phyloP scores from a whole-genome alignment of 495 filamentous ascomycete species.

The Penicillium pancosmium region DNA sequence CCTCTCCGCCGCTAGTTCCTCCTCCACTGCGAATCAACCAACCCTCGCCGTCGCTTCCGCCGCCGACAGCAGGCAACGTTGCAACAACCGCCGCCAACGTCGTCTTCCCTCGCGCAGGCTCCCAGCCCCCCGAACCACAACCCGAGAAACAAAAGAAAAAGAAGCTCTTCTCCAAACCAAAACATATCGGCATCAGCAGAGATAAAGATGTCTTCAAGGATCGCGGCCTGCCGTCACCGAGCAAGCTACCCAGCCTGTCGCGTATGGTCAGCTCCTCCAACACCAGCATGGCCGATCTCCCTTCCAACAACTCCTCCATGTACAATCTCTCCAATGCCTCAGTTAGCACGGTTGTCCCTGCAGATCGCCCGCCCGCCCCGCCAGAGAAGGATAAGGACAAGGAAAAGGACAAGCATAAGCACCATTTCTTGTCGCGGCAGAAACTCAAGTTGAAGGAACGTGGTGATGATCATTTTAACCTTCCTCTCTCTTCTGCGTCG shows the following conservation, averaged over 20 bases:
- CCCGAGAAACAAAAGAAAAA: constrained; percentile 74
- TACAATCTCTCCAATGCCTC: constrained; percentile 86
- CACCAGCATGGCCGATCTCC: constrained; percentile 71
- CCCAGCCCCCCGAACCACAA: constrained; percentile 52
- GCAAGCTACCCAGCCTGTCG: constrained; percentile 67
- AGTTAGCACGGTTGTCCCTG: constrained; percentile 70
- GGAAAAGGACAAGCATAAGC: constrained; percentile 66
- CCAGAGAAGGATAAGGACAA: constrained; percentile 45
- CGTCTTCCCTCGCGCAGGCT: constrained; percentile 73
- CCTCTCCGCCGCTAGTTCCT: constrained; percentile 44
- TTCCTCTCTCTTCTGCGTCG: constrained; percentile 82
- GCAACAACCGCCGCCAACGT: constrained; percentile 84
- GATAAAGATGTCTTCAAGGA: constrained; percentile 63
- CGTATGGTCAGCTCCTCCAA: constrained; percentile 75
- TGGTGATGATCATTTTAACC: constrained; percentile 67
- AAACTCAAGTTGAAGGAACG: constrained; percentile 87
- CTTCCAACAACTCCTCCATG: constrained; percentile 66
- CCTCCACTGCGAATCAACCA: constrained; percentile 31
- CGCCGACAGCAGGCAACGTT: constrained; percentile 60
- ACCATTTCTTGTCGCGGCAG: constrained; percentile 87
- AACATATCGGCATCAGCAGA: constrained; percentile 75
- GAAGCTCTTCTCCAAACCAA: constrained; percentile 88
- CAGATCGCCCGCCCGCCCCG: constrained; percentile 35
- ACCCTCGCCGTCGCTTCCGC: constrained; percentile 54
- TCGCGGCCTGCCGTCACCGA: constrained; percentile 76